Conservation (phyloP, 2,329 filamentous ascomycete genomes). For the Ascosphaera acerosa region DNA sequence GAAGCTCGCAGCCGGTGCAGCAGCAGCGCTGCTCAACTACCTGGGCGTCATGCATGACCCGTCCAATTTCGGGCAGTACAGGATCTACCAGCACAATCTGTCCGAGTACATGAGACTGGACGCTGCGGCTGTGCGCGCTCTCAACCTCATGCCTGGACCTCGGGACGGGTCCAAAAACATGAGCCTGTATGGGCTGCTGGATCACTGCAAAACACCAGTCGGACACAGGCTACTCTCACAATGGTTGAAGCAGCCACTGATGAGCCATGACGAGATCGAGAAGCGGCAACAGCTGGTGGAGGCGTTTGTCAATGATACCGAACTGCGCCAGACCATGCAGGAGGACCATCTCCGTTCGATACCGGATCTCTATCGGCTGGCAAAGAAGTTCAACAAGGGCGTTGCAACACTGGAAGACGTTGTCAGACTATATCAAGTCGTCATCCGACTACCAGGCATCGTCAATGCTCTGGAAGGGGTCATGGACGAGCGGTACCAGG, state of each 20-base stretch:
- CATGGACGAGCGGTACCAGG: constrained; percentile 85
- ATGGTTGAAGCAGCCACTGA: constrained; percentile 93
- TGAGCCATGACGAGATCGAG: constrained; percentile 74
- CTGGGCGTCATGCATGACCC: constrained; percentile 71
- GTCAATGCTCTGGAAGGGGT: constrained; percentile 71
- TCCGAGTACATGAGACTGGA: constrained; percentile 98
- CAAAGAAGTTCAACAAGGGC: constrained; percentile 84
- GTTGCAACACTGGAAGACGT: constrained; percentile 87
- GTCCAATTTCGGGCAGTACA: constrained; percentile 91
- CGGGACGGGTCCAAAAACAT: constrained; percentile 92
- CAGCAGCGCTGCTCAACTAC: constrained; percentile 84
- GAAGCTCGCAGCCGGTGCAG: constrained; percentile 88
- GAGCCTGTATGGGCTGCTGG: constrained; percentile 81
- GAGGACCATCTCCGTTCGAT: constrained; percentile 85
- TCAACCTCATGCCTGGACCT: constrained; percentile 92
- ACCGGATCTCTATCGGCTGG: constrained; percentile 75
- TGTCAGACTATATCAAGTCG: constrained; percentile 79
- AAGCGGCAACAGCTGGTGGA: constrained; percentile 83
- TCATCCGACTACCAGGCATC: constrained; percentile 76
- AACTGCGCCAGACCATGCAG: constrained; percentile 84
- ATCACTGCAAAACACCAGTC: constrained; percentile 92
- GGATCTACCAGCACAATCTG: constrained; percentile 89
- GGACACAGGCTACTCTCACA: constrained; percentile 76
- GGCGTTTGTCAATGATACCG: constrained; percentile 79
- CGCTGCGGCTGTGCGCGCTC: constrained; percentile 71